phyloP scores from a whole-genome alignment of 805 yeast species.

The Saturnispora gosingensis region DNA sequence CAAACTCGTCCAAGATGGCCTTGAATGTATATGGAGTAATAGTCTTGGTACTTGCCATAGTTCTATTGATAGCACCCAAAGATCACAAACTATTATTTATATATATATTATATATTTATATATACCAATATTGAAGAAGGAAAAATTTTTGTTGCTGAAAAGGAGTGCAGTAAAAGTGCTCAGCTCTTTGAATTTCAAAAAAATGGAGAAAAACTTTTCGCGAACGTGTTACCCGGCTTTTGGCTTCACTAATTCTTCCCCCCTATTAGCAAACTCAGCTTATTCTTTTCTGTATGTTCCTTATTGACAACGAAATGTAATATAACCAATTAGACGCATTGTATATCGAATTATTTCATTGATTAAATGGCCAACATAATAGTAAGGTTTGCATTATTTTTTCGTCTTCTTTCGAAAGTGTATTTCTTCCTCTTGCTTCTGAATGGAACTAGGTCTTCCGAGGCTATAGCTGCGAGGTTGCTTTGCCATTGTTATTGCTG shows the following conservation, averaged over 20 bases:
- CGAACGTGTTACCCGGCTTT: not conserved
- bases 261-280: too few relatives aligned
- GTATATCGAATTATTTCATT: not conserved
- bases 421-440: too few relatives aligned
- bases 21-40: conserved; percentile 17
- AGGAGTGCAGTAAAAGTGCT: not conserved
- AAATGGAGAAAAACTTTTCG: not conserved
- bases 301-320: not conserved
- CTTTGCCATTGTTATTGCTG: not conserved
- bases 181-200: not conserved
- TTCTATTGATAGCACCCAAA: not conserved
- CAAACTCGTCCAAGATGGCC: conserved; percentile 23
- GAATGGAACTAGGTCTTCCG: too few relatives aligned
- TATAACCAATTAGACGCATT: not conserved
- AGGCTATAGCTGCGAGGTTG: too few relatives aligned
- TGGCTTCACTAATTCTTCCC: not conserved
- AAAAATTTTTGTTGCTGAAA: not conserved
- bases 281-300: too few relatives aligned
- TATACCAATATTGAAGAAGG: not conserved
- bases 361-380: too few relatives aligned
- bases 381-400: too few relatives aligned
- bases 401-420: too few relatives aligned
- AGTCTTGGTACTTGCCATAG: not conserved
- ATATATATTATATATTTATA: too few relatives aligned
- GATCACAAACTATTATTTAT: not conserved